Conservation (phyloP, 2,329 filamentous ascomycete genomes). For the Ophiostoma triangulosporum region DNA sequence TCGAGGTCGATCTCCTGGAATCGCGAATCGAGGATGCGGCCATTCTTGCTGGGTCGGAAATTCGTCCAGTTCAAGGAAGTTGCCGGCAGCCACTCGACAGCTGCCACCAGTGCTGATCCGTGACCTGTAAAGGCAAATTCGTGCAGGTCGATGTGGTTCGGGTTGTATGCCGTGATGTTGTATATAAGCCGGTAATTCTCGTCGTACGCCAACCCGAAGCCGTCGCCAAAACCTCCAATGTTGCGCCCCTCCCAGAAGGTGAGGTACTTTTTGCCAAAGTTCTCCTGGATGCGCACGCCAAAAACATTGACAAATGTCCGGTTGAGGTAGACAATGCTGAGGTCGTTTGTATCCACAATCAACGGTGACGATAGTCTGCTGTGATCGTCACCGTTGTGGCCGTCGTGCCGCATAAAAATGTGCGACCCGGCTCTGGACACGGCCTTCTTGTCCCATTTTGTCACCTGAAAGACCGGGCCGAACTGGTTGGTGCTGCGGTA, state of each 20-base stretch:
- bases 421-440: conserved; percentile 4
- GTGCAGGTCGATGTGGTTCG: conserved; percentile 37
- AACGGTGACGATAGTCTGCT: conserved; percentile 4
- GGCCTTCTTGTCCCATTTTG: conserved; percentile 5
- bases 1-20: conserved; percentile 39
- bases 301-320: conserved; percentile 6
- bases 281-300: conserved; percentile 8
- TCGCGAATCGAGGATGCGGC: conserved; percentile 36
- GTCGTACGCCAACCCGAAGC: conserved; percentile 7
- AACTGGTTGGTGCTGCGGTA: conserved; percentile 5
- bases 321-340: conserved; percentile 7
- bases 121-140: conserved; percentile 42
- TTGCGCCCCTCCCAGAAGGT: conserved; percentile 9
- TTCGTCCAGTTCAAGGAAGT: conserved; percentile 25
- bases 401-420: conserved; percentile 11
- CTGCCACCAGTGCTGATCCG: conserved; percentile 37
- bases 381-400: background rate
- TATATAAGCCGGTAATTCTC: conserved; percentile 5
- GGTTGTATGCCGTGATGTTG: conserved; percentile 27
- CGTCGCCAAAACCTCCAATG: conserved; percentile 4
- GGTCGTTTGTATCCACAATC: conserved; percentile 6
- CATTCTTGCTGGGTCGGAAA: conserved; percentile 28
- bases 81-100: conserved; percentile 35
- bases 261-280: conserved; percentile 5
- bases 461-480: conserved; percentile 7